Evolutionary conservation across 2,329 filamentous ascomycete genomes (phyloP), one percentile per base, ranked within the genome.

Genomic region (Clathrospora elynae): DNA sequence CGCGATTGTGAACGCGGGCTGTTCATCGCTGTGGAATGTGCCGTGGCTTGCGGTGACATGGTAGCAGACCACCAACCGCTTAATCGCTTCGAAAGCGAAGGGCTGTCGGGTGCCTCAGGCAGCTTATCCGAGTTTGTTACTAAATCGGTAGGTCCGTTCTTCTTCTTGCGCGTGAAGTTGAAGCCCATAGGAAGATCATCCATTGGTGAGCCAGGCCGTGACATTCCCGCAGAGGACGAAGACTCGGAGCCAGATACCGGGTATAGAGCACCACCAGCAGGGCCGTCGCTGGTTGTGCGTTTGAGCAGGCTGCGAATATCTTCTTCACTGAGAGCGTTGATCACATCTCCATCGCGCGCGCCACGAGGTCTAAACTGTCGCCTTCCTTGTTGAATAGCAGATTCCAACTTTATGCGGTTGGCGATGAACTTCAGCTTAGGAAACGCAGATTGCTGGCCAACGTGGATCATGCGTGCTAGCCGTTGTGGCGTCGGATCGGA

Each of bases 351-450:
- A 34, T 70, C 64, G 26, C 62, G 64, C 18, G 51, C 53, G 7
- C 66, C 54, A 5, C 55, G 53, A 18, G 61, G 57, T 13, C 65
- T 67, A 26, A 70, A 73, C 14, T 70, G 67, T n/a, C 71, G 66
- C 2, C 83, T 67, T 2, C 82, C 82, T 52, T 80, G 72, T 48
- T 82, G 76, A 34, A 86, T 81, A 6, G 82, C 64, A 35, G 85
- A 78, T 72, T 99, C 93, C 6, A 96, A 77, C 60, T 88, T 89
- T 55, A 96, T 81, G 35, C 93, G 75, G 66, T 99, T 99, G 16
- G 80, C 82, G 46, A 97, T 83, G 64, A 97, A 99, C 64, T 93
- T 88, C 35, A 99, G 77, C 67, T 93, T 95, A 0, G 93, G 89
- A 65, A 95, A 99, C 1, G 87, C 83, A 51, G 87, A 90, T 69